These are phyloP conservation scores for Rutstroemia sydowiana DNA, from an alignment of 2,329 filamentous ascomycete genomes.

Conservation along the genomic window DNA sequence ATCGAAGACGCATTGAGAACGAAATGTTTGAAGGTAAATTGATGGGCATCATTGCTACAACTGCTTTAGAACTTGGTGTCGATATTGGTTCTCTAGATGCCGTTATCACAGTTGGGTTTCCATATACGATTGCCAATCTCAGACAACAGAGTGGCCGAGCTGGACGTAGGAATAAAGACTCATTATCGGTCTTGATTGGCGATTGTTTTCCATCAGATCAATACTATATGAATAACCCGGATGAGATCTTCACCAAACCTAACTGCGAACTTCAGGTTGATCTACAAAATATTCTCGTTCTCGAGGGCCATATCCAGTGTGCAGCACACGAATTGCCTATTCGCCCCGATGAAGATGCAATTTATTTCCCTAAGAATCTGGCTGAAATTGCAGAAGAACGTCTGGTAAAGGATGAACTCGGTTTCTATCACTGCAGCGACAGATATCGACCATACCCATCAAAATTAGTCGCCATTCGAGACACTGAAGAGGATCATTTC, in stretches of 20 bases:
- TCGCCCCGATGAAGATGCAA: conserved; percentile 61
- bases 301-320: conserved; percentile 93
- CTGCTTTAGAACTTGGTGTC: conserved; percentile 84
- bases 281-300: conserved; percentile 80
- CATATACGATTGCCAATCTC: conserved; percentile 89
- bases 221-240: conserved; percentile 93
- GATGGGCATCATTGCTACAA: conserved; percentile 88
- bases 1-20: conserved; percentile 77
- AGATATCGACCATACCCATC: conserved; percentile 82
- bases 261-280: conserved; percentile 88
- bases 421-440: conserved; percentile 85
- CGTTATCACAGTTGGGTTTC: conserved; percentile 89
- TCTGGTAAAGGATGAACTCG: conserved; percentile 64
- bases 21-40: conserved; percentile 98
- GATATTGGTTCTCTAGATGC: conserved; percentile 93
- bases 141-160: conserved; percentile 92
- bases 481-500: conserved; percentile 86
- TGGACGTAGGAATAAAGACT: conserved; percentile 87
- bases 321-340: conserved; percentile 95
- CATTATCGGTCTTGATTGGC: conserved; percentile 80
- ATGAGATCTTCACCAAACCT: conserved; percentile 86
- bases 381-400: conserved; percentile 64
- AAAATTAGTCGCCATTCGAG: conserved; percentile 76
- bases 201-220: conserved; percentile 89
- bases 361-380: conserved; percentile 74